A percentile compares a stretch with the other conserved stretches of the same genome.
phyloP scores from a whole-genome alignment of 139 green algal species.

The Deuterostichococcus epilithicus region DNA sequence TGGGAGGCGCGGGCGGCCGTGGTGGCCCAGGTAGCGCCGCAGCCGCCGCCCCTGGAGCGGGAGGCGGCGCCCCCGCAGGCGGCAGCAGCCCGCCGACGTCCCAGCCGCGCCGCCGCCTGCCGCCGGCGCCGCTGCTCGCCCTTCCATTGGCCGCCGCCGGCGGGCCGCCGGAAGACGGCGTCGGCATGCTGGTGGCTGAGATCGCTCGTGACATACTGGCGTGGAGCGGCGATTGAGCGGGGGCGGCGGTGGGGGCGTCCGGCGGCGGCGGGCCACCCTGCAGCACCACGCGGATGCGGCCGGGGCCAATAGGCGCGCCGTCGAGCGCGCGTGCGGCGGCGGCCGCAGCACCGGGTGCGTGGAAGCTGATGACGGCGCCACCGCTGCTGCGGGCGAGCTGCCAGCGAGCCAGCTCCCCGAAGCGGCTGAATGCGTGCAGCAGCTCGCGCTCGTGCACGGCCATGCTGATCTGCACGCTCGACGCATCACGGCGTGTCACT shows the following conservation, averaged over 20 bases:
- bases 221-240: not conserved
- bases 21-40: too few relatives aligned
- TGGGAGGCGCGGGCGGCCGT: too few relatives aligned
- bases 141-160: not conserved
- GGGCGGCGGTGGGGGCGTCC: not conserved
- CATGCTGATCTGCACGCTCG: not conserved
- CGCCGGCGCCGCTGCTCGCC: too few relatives aligned
- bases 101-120: not conserved
- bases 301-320: not conserved
- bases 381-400: not conserved
- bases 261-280: not conserved
- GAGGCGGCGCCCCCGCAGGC: too few relatives aligned
- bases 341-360: too few relatives aligned
- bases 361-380: not conserved
- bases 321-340: not conserved
- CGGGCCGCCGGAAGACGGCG: not conserved
- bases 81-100: too few relatives aligned
- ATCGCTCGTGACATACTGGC: too few relatives aligned
- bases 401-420: not conserved
- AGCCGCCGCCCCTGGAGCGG: too few relatives aligned
- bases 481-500: too few relatives aligned
- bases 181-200: not conserved
- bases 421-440: not conserved
- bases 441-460: not conserved
- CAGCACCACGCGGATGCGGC: not conserved